Conservation (phyloP, 257 asterid genomes). For the Jaltomata sinuosa region DNA sequence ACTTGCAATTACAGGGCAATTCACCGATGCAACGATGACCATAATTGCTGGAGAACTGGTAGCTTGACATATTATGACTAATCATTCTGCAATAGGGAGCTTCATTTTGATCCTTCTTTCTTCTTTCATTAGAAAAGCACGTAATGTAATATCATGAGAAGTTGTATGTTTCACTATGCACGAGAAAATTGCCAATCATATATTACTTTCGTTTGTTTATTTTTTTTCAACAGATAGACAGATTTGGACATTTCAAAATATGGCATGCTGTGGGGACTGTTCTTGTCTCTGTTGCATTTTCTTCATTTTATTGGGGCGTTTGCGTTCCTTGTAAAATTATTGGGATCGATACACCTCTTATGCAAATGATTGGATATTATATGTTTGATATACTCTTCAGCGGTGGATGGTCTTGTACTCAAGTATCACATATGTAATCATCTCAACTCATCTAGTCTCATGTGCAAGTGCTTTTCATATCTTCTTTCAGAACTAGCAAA, state of each 20-base stretch:
- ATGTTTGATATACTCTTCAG: slow-evolving; percentile 7
- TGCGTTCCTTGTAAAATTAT: slow-evolving; percentile 69
- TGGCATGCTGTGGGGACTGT: slow-evolving; percentile 82
- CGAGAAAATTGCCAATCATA: too few relatives aligned
- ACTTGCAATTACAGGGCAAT: slow-evolving; percentile 78
- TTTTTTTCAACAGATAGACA: slow-evolving; percentile 60
- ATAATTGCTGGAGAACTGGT: slow-evolving; percentile 83
- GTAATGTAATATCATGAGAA: neutral
- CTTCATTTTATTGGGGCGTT: slow-evolving; percentile 66
- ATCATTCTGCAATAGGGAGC: neutral
- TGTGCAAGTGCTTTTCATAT: neutral
- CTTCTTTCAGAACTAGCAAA: neutral
- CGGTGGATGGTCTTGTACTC: neutral
- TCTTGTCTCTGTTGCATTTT: slow-evolving; percentile 73
- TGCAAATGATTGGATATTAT: slow-evolving; percentile 12
- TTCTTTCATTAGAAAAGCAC: neutral
- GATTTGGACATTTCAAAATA: slow-evolving; percentile 68
- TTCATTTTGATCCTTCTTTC: neutral
- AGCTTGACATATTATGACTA: neutral
- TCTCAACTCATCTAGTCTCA: neutral
- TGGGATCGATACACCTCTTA: slow-evolving; percentile 42
- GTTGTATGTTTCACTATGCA: neutral
- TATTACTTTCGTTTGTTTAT: neutral
- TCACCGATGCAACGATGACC: slow-evolving; percentile 74
- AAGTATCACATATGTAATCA: slow-evolving; percentile 29